These are phyloP conservation scores for Dillenia suffruticosa DNA, from an alignment of 164 flowering plant species.

Conservation along the genomic window DNA sequence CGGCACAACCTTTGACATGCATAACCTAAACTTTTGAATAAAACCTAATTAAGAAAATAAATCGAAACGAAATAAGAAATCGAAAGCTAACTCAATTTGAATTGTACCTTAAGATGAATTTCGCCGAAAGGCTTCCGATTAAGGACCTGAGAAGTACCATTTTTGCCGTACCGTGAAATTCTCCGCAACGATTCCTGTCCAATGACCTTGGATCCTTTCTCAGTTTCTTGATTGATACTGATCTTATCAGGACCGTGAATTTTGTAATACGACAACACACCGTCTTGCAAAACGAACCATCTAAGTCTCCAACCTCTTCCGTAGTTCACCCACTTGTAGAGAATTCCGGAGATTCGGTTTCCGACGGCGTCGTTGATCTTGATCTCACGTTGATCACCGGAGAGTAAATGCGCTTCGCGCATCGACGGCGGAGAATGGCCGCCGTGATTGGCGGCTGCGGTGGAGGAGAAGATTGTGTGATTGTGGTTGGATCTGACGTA, in stretches of 20 bases:
- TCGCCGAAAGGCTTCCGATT: constrained; percentile 75
- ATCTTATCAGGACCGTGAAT: constrained; percentile 91
- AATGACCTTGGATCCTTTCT: constrained; percentile 76
- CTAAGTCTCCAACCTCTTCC: constrained; percentile 95
- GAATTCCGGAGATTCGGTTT: constrained; percentile 66
- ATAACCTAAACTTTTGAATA: too few species aligned
- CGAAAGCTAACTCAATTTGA: too few species aligned
- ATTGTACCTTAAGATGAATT: constrained; percentile 51
- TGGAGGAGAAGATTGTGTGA: background rate
- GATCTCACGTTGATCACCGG: constrained; percentile 27
- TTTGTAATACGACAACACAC: constrained; percentile 60
- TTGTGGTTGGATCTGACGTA: constrained; percentile 5
- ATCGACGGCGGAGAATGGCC: constrained; percentile 4
- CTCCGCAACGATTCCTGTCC: constrained; percentile 66
- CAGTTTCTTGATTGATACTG: constrained; percentile 54
- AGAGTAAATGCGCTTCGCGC: background rate
- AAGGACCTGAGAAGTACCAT: constrained; percentile 12
- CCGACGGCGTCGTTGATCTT: constrained; percentile 75
- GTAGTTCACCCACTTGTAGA: constrained; percentile 96
- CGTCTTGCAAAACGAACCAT: constrained; percentile 75
- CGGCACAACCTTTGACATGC: too few species aligned
- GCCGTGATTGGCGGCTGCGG: constrained; percentile 5
- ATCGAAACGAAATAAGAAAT: too few species aligned
- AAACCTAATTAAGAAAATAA: too few species aligned
- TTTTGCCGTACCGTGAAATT: constrained; percentile 25